phyloP scores from a whole-genome alignment of 2,329 filamentous ascomycete genomes.

The Fusarium virguliforme region DNA sequence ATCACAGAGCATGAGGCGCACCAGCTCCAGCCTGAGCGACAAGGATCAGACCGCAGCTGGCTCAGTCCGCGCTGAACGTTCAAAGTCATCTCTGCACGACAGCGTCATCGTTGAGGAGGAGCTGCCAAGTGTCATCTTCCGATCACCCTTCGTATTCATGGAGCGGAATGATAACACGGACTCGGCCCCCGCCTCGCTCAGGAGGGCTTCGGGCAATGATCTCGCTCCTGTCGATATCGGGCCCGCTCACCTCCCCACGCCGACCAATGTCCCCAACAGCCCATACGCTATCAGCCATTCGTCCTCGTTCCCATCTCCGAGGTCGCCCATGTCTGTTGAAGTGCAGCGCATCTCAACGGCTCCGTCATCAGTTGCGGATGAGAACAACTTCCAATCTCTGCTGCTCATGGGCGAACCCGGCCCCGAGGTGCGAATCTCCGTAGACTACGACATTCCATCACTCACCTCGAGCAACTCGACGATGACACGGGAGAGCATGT shows the following conservation, averaged over 20 bases:
- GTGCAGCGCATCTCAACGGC: slow-evolving; percentile 82
- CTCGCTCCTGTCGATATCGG: slow-evolving; percentile 67
- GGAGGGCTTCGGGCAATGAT: slow-evolving; percentile 61
- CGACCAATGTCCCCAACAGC: slow-evolving; percentile 69
- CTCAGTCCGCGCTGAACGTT: slow-evolving; percentile 65
- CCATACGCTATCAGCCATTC: slow-evolving; percentile 76
- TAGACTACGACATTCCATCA: slow-evolving; percentile 80
- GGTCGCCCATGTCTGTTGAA: slow-evolving; percentile 79
- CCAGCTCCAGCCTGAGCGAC: slow-evolving; percentile 64
- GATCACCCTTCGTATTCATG: slow-evolving; percentile 57
- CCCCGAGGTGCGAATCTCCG: slow-evolving; percentile 79
- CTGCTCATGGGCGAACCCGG: slow-evolving; percentile 79
- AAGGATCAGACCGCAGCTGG: slow-evolving; percentile 50
- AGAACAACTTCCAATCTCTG: slow-evolving; percentile 79
- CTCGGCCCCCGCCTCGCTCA: slow-evolving; percentile 64
- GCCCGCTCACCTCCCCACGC: slow-evolving; percentile 62
- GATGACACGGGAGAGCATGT: slow-evolving; percentile 78
- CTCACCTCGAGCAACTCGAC: slow-evolving; percentile 83
- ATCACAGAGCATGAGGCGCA: slow-evolving; percentile 57
- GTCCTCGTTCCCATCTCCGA: slow-evolving; percentile 80
- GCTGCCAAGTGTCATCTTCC: slow-evolving; percentile 58
- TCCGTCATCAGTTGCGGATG: slow-evolving; percentile 81
- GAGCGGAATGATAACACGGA: slow-evolving; percentile 56
- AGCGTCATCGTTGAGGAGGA: slow-evolving; percentile 69
- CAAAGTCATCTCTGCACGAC: slow-evolving; percentile 67